Base-by-base conservation (phyloP, 352 stramenopile genomes). In the Pythium biforme region DNA sequence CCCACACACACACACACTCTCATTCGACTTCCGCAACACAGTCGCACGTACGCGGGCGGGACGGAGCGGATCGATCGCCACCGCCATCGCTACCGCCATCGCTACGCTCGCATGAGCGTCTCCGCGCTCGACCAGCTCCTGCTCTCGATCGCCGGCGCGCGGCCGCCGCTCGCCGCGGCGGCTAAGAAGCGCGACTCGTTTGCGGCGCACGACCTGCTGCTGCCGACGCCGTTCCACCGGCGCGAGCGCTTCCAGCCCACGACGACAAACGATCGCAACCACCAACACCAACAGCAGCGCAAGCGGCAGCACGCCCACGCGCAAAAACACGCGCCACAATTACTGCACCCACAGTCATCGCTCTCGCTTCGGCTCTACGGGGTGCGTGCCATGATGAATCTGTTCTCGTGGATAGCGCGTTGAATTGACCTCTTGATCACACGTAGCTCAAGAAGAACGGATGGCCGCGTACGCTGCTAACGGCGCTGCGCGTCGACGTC, bases 111-210 rank as follows among this genome's bases (percentile, higher is more conserved):
- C 22, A 66, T 66, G 59, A 66, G 59, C 43, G 51, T 66, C 50
- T 60, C 31, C 3, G 60, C 60, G 52, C 59, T 68, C 25, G 60
- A 68, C 60, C 60, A 68, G 39, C 46, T 68, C 47, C 53, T 68
- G 25, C 52, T 68, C 43, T 57, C 51, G 31, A 53, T 55, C 17
- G 41, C 52, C 6, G 60, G 60, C 7, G 34, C 52, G 22, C 59
- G 47, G 53, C 53, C 60, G 45, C 31, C 51, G 50, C 50, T 66
- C 26, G 46, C 49, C 4, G 23, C 51, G 14, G 46, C 59, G 7
- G 23, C 59, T 6, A 59, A 45, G 40, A 54, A 33, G 37, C 60
- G 53, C 45, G 53, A 62, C 7, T 34, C 59, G 27, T 27, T 27
- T 11, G 8, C 27, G 26, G 17, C 48, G 26, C 27, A 54, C 27